Evolutionary conservation across 495 filamentous ascomycete species (phyloP).

Genomic region (Trichoderma gamsii): DNA sequence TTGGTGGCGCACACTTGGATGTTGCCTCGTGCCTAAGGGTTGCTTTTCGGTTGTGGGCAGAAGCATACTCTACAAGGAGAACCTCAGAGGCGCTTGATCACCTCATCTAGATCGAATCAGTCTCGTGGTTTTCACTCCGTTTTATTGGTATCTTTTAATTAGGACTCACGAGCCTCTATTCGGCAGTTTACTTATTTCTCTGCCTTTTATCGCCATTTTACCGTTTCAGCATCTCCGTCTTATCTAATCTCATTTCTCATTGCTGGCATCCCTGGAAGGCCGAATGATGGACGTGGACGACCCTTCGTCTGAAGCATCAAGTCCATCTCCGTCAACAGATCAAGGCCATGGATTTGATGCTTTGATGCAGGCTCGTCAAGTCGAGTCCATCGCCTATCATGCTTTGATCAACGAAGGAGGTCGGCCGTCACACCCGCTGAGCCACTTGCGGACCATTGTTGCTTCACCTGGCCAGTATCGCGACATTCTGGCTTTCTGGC

Average conservation of each 20-base stretch:
- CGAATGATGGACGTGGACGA: neutral
- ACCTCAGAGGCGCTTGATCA: neutral
- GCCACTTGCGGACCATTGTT: neutral
- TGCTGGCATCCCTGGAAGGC: neutral
- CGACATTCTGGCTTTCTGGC: conserved; percentile 4
- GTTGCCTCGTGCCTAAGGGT: too few relatives aligned
- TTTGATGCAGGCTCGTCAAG: neutral
- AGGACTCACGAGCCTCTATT: too few relatives aligned
- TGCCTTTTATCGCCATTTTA: too few relatives aligned
- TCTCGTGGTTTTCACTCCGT: neutral
- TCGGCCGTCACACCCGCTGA: neutral
- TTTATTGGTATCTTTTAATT: neutral
- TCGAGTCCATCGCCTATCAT: neutral
- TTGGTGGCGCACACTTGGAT: neutral
- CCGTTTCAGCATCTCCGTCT: neutral
- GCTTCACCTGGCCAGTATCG: neutral
- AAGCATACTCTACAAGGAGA: too few relatives aligned
- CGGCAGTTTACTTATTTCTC: too few relatives aligned
- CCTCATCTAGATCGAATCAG: neutral
- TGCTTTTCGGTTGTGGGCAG: too few relatives aligned
- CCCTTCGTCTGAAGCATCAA: neutral
- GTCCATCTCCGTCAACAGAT: neutral
- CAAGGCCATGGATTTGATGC: neutral
- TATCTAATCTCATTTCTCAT: neutral
- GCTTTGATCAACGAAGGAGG: neutral